phyloP scores from a whole-genome alignment of 2,329 filamentous ascomycete genomes.

The Thielaviopsis populi region DNA sequence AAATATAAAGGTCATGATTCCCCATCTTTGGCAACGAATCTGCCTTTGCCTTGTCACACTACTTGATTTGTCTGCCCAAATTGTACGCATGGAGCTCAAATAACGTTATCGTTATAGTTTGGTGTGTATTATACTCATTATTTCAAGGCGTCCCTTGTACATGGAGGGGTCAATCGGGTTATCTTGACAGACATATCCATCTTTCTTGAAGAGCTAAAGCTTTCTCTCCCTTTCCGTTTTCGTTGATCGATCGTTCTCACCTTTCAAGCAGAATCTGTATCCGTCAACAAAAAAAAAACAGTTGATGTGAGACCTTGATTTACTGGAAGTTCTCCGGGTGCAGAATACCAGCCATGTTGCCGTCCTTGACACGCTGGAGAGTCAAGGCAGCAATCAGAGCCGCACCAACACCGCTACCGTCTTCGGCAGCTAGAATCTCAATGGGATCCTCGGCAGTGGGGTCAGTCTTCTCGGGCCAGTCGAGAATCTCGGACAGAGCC shows the following conservation, averaged over 20 bases:
- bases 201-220: neutral
- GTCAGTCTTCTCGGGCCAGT: constrained; percentile 56
- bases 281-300: neutral
- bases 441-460: constrained; percentile 70
- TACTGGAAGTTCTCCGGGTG: constrained; percentile 45
- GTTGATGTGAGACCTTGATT: neutral
- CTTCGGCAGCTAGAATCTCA: constrained; percentile 77
- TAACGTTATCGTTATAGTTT: too few relatives aligned
- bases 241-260: neutral
- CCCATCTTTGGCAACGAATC: constrained; percentile 14
- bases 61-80: neutral
- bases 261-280: neutral
- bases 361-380: constrained; percentile 46
- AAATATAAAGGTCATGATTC: neutral
- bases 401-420: constrained; percentile 71
- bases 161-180: neutral
- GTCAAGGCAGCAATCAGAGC: constrained; percentile 75
- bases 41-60: neutral
- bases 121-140: neutral
- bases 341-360: constrained; percentile 48
- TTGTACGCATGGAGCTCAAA: neutral
- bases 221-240: neutral
- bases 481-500: constrained; percentile 85
- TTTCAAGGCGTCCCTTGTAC: neutral
- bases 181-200: neutral